Base-by-base conservation (phyloP, 208 protist genomes). In the Trypanosoma melophagium region DNA sequence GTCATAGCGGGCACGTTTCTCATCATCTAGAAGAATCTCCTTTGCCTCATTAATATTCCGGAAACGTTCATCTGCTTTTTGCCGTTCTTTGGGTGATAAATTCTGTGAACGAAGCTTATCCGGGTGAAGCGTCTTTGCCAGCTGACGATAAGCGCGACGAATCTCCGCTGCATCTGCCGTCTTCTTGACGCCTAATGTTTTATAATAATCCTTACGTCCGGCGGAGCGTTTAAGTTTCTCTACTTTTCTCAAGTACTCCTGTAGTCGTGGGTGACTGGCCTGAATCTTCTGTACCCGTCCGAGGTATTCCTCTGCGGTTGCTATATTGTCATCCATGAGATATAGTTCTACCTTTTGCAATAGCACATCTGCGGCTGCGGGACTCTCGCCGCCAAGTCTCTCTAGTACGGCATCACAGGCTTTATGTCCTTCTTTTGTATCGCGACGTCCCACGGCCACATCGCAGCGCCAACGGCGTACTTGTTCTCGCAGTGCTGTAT, bases 41-140 rank as follows among this genome's bases (percentile, higher is more conserved):
- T 96, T 94, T 5, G 93, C 89, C 51, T 97, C 91, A 66, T 94
- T 95, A 50, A 97, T 95, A 60, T 97, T 89, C 21, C 90, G 85
- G 73, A 95, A 97, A 13, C 69, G 79, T 40, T 75, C 72, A 19
- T 96, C 88, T 54, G 77, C 65, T 76, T 89, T 81, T 56, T 86
- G 74, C 0, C 86, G 84, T 62, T 97, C 86, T 55, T 76, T 66
- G 0, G 81, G 79, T 8, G 78, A 74, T 35, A 94, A 41, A 21
- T 94, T 70, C 65, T 92, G 83, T 13, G 87, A 90, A 47, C 80
- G 89, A 25, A 92, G 69, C 69, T 95, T 87, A 60, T 98, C 95
- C 2, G 95, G 95, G 73, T 98, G 95, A 28, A 84, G 71, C 56
- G 80, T 79, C 66, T 92, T 95, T 12, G 95, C 89, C 8, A 97